Base-by-base conservation (phyloP, 2,329 filamentous ascomycete species). In the Bipolaris cookei region DNA sequence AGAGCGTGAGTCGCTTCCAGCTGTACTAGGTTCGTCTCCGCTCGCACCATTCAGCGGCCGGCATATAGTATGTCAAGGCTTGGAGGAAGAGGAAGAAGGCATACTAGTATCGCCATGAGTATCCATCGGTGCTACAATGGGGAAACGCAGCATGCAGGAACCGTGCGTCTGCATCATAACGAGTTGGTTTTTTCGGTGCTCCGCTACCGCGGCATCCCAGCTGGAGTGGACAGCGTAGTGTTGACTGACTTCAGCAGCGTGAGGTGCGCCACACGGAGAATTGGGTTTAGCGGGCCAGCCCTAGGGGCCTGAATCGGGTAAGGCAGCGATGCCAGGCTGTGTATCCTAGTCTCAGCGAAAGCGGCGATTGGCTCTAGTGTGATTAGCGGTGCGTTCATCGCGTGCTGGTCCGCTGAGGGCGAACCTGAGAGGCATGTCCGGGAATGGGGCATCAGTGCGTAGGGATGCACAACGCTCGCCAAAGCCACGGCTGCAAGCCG, bases 1-100 rank as follows among this genome's bases (percentile, higher is more conserved):
- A 65, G 68, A 68, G 59, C 64, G 56, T 71, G 67, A 68, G 68
- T 67, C 71, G 67, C 65, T 61, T 64, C 73, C 73, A 76, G 74
- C 74, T 76, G 73, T 71, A 62, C 59, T 64, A 52, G 59, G 64
- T 58, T 58, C 58, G 58, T 51, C 42, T 34, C 54, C 56, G 42
- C 68, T 58, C 58, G 45, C 28, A 68, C 66, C 67, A 70, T 72
- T 74, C 71, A 76, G 71, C 70, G 72, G 72, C 48, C 64, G 65
- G 58, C 68, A 64, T 64, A 51, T 59, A 56, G 57, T 53, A 60
- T 62, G 58, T 65, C 57, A 63, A 50, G 67, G 60, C 66, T 68
- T 68, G 67, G 63, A 56, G 59, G 51, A 65, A 62, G 63, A 69
- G 70, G 67, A 62, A 70, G 67, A 48, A 21, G 47, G 39, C 46